phyloP scores from a whole-genome alignment of 352 stramenopile species.

The Phytophthora cajani region DNA sequence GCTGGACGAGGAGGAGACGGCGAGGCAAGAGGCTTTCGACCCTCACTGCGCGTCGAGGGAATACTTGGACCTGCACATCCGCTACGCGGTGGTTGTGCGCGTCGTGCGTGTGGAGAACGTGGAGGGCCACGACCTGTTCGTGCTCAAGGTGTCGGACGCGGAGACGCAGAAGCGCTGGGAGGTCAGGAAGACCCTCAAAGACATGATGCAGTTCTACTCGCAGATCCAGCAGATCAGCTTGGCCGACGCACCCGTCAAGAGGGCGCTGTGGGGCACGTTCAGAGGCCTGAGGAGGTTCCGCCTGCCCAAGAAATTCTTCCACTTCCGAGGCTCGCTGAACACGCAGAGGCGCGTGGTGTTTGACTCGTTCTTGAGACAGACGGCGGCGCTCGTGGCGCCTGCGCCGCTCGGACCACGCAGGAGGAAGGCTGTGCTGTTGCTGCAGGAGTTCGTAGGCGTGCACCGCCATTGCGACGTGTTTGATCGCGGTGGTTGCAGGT shows the following conservation, averaged over 20 bases:
- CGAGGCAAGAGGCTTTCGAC: conserved; percentile 25
- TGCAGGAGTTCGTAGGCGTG: conserved; percentile 70
- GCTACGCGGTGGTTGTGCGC: conserved; percentile 52
- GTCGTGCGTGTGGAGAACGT: conserved; percentile 50
- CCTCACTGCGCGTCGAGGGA: conserved; percentile 42
- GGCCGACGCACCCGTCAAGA: conserved; percentile 59
- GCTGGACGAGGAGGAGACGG: conserved; percentile 16
- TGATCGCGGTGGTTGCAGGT: conserved; percentile 49
- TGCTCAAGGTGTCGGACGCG: conserved; percentile 56
- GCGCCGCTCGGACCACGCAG: conserved; percentile 62
- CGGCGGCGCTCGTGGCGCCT: conserved; percentile 59
- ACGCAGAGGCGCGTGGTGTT: conserved; percentile 70
- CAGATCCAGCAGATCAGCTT: conserved; percentile 64
- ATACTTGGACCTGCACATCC: conserved; percentile 59
- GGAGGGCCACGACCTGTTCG: conserved; percentile 42
- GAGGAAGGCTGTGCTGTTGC: conserved; percentile 51
- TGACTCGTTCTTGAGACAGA: conserved; percentile 75
- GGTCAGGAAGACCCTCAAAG: conserved; percentile 60
- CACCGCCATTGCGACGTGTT: conserved; percentile 51
- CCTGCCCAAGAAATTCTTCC: conserved; percentile 62
- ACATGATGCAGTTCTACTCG: conserved; percentile 68
- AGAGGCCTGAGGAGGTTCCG: conserved; percentile 51
- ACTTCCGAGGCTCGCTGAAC: conserved; percentile 57
- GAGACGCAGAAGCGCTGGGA: conserved; percentile 70
- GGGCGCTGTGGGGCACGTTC: conserved; percentile 63